Base-by-base conservation (phyloP, 2,329 filamentous ascomycete genomes). In the Exophiala sp. region DNA sequence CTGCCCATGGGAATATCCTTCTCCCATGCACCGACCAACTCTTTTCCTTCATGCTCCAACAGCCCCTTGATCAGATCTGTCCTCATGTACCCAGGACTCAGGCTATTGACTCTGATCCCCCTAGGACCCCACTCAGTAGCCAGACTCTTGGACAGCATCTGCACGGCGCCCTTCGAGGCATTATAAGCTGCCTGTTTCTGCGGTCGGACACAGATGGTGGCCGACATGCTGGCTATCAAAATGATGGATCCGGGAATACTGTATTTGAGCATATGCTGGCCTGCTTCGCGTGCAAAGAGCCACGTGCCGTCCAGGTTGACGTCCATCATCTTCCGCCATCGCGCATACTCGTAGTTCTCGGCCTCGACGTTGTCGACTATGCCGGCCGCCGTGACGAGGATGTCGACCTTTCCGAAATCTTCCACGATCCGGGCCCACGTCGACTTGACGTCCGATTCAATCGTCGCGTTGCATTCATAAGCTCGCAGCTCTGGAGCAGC, bases 201-300 rank as follows among this genome's bases (percentile, higher is more conserved):
- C 16, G 66, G 66, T n/a, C 60, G 52, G 2, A 65, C 62, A 53
- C 62, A 65, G 39, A 67, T 62, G 10, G 53, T 58, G 8, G 59
- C 62, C 27, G 61, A 64, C 62, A 68, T 68, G 34, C 56, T 60
- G 2, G 59, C 60, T 22, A 63, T 56, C 18, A 63, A 38, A n/a
- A 63, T 52, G 14, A 62, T 61, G 38, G 47, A 56, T 2, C 59
- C 60, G 2, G 40, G 39, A 44, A 61, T 61, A 42, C 62, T 57
- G 24, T 64, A 53, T 24, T 64, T 57, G 10, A 67, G 60, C 64
- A 68, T 66, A 39, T 67, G 63, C 51, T 60, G 86, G 24, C 90
- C 91, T 7, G 95, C 85, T 3, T 80, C 81, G 19, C 83, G 85
- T 2, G 90, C 87, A 65, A 91, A 95, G 29, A 95, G 75, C 67